Evolutionary conservation across 2,329 filamentous ascomycete species (phyloP).

Genomic region (Chalaropsis ovoidea): DNA sequence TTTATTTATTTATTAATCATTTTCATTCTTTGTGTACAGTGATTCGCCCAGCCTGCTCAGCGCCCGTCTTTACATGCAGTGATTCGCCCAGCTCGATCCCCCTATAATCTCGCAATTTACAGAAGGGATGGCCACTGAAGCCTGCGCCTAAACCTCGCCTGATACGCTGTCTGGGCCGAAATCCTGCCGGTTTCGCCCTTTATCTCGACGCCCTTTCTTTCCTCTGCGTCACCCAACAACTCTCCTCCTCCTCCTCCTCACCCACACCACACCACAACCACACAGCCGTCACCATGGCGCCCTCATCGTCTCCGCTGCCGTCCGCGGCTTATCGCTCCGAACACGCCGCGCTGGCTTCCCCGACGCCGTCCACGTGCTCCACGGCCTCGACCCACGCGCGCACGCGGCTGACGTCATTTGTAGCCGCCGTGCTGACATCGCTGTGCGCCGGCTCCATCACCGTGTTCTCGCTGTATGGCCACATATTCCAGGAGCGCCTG

Average conservation of each 20-base stretch:
- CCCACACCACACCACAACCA: not conserved
- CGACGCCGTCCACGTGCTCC: conserved; percentile 14
- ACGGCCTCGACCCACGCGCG: not conserved
- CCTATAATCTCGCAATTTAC: not conserved
- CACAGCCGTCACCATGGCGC: not conserved
- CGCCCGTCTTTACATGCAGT: no score
- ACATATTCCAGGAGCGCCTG: conserved; percentile 74
- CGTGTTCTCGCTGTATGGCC: conserved; percentile 88
- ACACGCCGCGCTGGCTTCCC: conserved; percentile 2
- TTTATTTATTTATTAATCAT: no score
- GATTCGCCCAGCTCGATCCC: not conserved
- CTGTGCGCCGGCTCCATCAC: conserved; percentile 86
- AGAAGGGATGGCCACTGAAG: conserved; percentile 11
- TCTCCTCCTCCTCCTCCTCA: not conserved
- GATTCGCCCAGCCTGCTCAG: no score
- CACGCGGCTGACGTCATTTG: conserved; percentile 36
- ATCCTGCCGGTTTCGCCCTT: conserved; percentile 5
- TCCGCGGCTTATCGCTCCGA: not conserved
- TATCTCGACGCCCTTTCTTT: not conserved
- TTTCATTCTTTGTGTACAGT: no score
- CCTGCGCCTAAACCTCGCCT: not conserved
- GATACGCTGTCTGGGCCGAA: not conserved
- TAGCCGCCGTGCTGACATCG: conserved; percentile 45
- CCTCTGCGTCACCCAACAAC: not conserved
- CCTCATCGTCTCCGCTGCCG: not conserved